Percentiles rank a stretch among this genome's conserved stretches.
These are phyloP conservation scores for Blastocladiella emersonii DNA, from an alignment of 371 early-diverging fungal genomes.

Conservation along the genomic window DNA sequence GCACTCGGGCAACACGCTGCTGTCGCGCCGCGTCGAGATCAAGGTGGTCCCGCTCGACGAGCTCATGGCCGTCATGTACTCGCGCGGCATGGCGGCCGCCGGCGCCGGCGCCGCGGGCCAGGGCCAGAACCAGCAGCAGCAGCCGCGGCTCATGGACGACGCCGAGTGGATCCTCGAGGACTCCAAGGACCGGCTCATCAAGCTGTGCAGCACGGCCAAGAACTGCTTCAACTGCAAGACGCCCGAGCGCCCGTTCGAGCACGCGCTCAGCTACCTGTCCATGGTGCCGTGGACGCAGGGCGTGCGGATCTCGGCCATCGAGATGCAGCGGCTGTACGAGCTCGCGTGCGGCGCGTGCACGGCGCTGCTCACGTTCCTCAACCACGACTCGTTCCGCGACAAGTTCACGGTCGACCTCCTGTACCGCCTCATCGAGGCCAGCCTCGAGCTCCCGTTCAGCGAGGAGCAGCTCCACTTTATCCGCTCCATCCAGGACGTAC, in stretches of 20 bases:
- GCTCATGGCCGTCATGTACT: neutral
- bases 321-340: neutral
- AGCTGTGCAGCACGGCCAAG: neutral
- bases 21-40: neutral
- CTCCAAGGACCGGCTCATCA: neutral
- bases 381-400: neutral
- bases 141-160: too few species aligned
- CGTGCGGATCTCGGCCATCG: neutral
- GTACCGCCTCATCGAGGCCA: neutral
- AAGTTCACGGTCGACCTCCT: neutral
- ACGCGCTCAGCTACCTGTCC: neutral
- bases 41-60: conserved; percentile 1
- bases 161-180: neutral
- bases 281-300: neutral
- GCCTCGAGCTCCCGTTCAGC: neutral
- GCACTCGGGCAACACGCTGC: conserved; percentile 4
- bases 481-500: neutral
- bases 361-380: neutral
- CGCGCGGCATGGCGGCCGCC: too few species aligned
- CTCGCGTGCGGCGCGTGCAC: neutral
- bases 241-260: conserved; percentile 2
- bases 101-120: too few species aligned
- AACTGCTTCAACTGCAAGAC: neutral
- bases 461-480: neutral
- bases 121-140: too few species aligned